These are phyloP conservation scores for Geotrichum histeridarum DNA, from an alignment of 1,139 yeast genomes.

Conservation along the genomic window DNA sequence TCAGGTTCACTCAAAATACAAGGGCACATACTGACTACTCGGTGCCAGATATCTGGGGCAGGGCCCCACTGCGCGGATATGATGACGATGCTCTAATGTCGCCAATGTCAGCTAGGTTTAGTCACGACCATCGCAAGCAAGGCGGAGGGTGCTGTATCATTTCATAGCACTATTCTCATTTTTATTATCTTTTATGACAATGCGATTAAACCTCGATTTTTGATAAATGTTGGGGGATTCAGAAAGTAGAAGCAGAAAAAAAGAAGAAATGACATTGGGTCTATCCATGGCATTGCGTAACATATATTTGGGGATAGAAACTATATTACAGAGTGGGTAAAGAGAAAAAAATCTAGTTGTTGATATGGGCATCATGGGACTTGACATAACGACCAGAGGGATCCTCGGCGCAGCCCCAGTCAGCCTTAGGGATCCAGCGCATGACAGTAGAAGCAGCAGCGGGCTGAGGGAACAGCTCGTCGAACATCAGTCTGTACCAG, in stretches of 20 bases:
- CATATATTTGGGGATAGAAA: background rate
- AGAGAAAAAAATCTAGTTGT: background rate
- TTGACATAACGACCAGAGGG: conserved; percentile 96
- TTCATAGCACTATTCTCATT: background rate
- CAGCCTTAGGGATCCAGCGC: conserved; percentile 99
- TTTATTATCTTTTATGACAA: too few relatives aligned
- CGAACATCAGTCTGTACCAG: conserved; percentile 97
- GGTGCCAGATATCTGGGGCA: conserved; percentile 8
- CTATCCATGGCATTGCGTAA: too few relatives aligned
- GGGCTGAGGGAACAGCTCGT: conserved; percentile 79
- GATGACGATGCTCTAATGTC: background rate
- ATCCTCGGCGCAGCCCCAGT: conserved; percentile 99
- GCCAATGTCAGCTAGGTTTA: conserved; percentile 4
- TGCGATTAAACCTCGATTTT: too few relatives aligned
- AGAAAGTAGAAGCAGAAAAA: too few relatives aligned
- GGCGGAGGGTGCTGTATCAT: conserved; percentile 4
- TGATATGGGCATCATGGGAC: conserved; percentile 49
- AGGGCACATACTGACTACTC: background rate
- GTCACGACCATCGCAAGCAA: background rate
- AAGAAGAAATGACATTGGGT: too few relatives aligned
- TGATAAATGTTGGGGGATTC: too few relatives aligned
- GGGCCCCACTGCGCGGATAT: background rate
- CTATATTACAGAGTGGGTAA: background rate
- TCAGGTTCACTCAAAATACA: background rate
- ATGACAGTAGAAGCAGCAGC: conserved; percentile 95